Evolutionary conservation across 805 yeast species (phyloP), one percentile per base, ranked within the genome.

Genomic region (Candida stauntonica): DNA sequence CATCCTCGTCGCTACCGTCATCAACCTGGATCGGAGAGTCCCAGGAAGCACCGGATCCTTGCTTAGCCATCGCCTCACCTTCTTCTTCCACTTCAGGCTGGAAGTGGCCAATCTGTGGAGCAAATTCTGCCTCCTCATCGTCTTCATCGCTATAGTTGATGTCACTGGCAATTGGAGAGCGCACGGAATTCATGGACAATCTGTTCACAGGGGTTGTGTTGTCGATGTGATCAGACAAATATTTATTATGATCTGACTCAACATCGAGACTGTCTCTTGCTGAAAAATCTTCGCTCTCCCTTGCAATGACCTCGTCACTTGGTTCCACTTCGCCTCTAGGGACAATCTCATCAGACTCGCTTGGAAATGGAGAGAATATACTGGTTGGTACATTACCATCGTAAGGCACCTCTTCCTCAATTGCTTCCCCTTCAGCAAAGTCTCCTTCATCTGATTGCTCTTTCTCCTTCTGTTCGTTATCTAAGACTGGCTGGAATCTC

Each of bases 381-480:
- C 47, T 44, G 3, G 47, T 44, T 16, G 42, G 40, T 3, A 41
- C 48, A 15, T 38, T 44, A 2, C 43, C 38, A 23, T 41, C 48
- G 17, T 41, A 44, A 3, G 38, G 36, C 18, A 13, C 36, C 13
- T 9, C 31, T 13, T 11, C 23, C 5, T 18, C 17, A 14, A n/a
- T n/a, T 19, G 17, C 36, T 26, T 9, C 31, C 15, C 11, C 23
- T 7, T 18, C 17, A 14, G 29, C 14, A 26, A 12, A 7, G 7
- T 8, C 31, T 28, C 7, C 13, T 28, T 31, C 28, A 21, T 9
- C n/a, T 16, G 20, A 8, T 6, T 20, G 28, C 15, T 31, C 14
- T 14, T 13, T 26, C 9, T 11, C 28, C 15, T 26, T 14, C 32
- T 29, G 38, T 5, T 19, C 29, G 6, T 29, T 28, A n/a, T 33